Evolutionary conservation across 1,284 basidiomycete genomes (phyloP).

Genomic region (Cronartium ribicola): DNA sequence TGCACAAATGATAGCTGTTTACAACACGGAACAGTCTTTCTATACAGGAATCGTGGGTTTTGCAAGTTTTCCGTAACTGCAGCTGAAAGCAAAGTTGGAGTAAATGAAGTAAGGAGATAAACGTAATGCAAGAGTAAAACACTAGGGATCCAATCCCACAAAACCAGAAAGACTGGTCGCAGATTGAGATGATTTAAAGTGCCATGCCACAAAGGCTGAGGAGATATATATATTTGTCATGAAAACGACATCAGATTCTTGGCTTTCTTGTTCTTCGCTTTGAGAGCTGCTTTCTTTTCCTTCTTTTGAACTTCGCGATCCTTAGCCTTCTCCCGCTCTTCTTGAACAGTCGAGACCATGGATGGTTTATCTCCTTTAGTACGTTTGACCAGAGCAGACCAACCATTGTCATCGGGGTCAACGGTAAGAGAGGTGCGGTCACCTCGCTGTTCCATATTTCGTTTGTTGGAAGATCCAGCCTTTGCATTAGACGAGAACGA

Average conservation of each 20-base stretch:
- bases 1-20: too few relatives aligned
- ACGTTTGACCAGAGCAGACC: conserved; percentile 32
- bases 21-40: too few relatives aligned
- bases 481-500: conserved; percentile 19
- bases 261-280: conserved; percentile 41
- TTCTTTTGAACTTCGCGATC: conserved; percentile 15
- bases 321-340: conserved; percentile 23
- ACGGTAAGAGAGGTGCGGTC: background rate
- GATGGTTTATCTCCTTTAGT: conserved; percentile 23
- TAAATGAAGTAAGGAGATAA: too few relatives aligned
- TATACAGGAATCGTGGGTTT: too few relatives aligned
- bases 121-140: too few relatives aligned
- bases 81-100: too few relatives aligned
- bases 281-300: conserved; percentile 24
- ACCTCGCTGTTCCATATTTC: background rate
- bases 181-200: too few relatives aligned
- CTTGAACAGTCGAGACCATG: conserved; percentile 13
- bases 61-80: too few relatives aligned
- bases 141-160: too few relatives aligned
- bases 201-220: too few relatives aligned
- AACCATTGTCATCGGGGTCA: conserved; percentile 6
- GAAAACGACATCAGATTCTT: conserved; percentile 42
- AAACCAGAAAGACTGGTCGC: too few relatives aligned
- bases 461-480: conserved; percentile 19
- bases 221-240: background rate